Percentiles rank a stretch among this genome's conserved stretches.
Conservation (phyloP, 163 green algal genomes). For the Scenedesmus sp. region DNA sequence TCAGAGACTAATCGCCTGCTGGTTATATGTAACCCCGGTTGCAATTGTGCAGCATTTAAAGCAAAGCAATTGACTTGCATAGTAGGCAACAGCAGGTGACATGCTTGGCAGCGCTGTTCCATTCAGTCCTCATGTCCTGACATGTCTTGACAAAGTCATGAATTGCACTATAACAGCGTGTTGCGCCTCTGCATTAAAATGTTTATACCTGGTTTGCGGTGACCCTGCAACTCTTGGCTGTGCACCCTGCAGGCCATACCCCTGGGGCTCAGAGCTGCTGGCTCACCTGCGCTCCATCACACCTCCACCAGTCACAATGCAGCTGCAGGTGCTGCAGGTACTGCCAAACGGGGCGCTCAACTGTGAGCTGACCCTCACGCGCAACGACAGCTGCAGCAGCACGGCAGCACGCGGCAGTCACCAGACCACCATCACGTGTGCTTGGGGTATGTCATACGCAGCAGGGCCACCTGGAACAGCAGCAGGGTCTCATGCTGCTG, state of each 20-base stretch:
- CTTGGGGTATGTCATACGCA: background rate
- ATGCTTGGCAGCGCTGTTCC: too few relatives aligned
- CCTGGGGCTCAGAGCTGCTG: conserved; percentile 42
- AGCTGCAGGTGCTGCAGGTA: conserved; percentile 18
- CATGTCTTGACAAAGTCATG: too few relatives aligned
- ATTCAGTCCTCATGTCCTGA: too few relatives aligned
- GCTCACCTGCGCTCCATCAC: conserved; percentile 4
- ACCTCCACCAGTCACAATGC: conserved; percentile 28
- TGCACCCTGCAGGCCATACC: conserved; percentile 33
- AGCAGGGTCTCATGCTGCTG: background rate
- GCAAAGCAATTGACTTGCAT: too few relatives aligned
- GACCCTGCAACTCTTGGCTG: background rate
- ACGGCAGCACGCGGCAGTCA: background rate
- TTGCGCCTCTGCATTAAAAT: background rate
- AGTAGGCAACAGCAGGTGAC: too few relatives aligned
- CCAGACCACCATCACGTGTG: conserved; percentile 5
- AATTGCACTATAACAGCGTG: background rate
- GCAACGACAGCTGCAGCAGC: background rate
- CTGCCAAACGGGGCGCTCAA: background rate
- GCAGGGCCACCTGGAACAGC: background rate
- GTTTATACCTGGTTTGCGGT: too few relatives aligned
- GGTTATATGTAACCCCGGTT: background rate
- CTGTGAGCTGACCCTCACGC: conserved; percentile 39
- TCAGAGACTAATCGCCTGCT: background rate
- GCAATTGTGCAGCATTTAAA: background rate